These are phyloP conservation scores for Chlamydomonas reinhardtii DNA, from an alignment of 163 green algal species.

Conservation along the genomic window DNA sequence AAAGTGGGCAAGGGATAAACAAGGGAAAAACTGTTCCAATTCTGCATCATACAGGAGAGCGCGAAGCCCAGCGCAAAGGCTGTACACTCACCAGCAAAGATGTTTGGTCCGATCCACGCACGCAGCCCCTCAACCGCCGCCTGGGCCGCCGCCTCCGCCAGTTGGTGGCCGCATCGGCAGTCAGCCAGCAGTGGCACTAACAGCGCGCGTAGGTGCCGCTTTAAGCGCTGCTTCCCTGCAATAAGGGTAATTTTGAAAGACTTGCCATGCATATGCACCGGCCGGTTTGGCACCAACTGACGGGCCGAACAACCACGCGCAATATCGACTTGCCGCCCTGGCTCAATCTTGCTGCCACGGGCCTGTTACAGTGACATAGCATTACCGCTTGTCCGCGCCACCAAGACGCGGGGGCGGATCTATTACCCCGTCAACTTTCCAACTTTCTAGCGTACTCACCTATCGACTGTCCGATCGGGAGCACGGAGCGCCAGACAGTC, in stretches of 20 bases:
- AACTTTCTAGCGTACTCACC: neutral
- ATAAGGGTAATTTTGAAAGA: no score
- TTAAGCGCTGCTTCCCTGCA: slow-evolving; percentile 50
- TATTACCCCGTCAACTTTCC: no score
- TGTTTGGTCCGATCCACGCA: slow-evolving; percentile 78
- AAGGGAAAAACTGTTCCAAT: neutral
- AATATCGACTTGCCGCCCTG: no score
- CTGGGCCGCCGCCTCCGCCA: slow-evolving; percentile 79
- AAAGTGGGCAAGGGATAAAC: neutral
- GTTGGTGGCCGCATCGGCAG: slow-evolving; percentile 76
- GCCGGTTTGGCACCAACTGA: no score
- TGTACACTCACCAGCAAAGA: slow-evolving; percentile 76
- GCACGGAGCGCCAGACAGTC: no score
- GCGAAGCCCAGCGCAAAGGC: no score
- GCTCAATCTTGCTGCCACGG: no score
- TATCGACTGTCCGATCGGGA: neutral
- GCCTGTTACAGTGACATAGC: no score
- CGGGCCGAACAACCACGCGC: neutral
- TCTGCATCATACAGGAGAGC: no score
- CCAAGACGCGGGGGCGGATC: no score
- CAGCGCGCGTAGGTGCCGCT: slow-evolving; percentile 74
- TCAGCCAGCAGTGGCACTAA: slow-evolving; percentile 77
- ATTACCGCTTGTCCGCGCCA: no score
- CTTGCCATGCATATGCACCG: no score
- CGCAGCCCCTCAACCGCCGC: slow-evolving; percentile 70